A percentile compares a stretch with the other conserved stretches of the same genome.
Evolutionary conservation across 2,329 filamentous ascomycete genomes (phyloP).

Genomic region (Coniochaeta prunicola): DNA sequence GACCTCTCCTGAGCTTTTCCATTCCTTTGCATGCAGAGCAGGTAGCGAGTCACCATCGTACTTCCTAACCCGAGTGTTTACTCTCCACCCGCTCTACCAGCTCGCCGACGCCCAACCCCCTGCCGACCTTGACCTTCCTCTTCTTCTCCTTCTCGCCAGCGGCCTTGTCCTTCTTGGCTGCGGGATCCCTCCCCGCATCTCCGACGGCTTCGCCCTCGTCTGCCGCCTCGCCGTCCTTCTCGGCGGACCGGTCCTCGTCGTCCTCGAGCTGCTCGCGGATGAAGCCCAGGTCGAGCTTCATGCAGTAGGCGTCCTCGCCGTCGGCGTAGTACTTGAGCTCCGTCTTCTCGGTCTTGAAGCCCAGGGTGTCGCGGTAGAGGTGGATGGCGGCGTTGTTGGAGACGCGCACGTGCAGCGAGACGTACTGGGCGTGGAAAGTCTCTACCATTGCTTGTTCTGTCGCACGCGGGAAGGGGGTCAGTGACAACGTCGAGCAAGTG

Average conservation of each 20-base stretch:
- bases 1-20: neutral
- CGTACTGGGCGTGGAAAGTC: slow-evolving; percentile 83
- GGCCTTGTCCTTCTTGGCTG: slow-evolving; percentile 36
- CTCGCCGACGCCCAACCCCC: slow-evolving; percentile 70
- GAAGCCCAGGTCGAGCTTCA: slow-evolving; percentile 75
- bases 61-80: slow-evolving; percentile 28
- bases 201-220: slow-evolving; percentile 69
- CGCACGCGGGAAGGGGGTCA: neutral
- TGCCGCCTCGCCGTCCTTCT: slow-evolving; percentile 21
- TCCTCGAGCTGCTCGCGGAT: slow-evolving; percentile 39
- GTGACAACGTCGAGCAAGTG: neutral
- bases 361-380: slow-evolving; percentile 86
- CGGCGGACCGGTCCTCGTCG: slow-evolving; percentile 16
- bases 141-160: slow-evolving; percentile 34
- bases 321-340: slow-evolving; percentile 94
- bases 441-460: slow-evolving; percentile 94
- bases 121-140: slow-evolving; percentile 80
- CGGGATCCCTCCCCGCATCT: slow-evolving; percentile 48
- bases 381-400: slow-evolving; percentile 87
- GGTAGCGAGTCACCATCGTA: neutral
- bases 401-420: slow-evolving; percentile 90
- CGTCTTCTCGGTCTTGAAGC: slow-evolving; percentile 80
- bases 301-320: slow-evolving; percentile 90
- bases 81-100: slow-evolving; percentile 66
- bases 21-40: neutral